Evolutionary conservation across 1,284 basidiomycete genomes (phyloP), one percentile per base, ranked within the genome.

Genomic region (Trichosporon asahii): DNA sequence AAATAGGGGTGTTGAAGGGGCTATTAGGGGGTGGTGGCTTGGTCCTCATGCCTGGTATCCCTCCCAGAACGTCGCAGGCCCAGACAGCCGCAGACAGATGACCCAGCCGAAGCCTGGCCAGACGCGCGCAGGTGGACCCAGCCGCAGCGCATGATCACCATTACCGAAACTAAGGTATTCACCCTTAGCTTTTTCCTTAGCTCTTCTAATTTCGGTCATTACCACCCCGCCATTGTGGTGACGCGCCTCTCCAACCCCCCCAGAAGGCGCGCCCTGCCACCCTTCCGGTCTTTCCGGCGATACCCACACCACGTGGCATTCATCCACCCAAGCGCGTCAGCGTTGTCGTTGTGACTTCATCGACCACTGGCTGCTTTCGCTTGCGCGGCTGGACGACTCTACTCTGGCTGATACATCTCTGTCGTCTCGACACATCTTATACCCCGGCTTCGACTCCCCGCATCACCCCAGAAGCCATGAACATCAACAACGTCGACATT

Each of bases 401-500:
- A 61, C 57, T n/a, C 27, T 61, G 57, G 57, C 29, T 31, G 57
- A 29, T 33, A 25, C 5, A 21, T 23, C 23, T 44, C 21, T n/a
- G n/a, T 25, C 63, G 31, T 25, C 21, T 27, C 35, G 63, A 64
- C 63, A 44, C 25, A 33, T n/a, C 31, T n/a, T 27, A 61, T 40
- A 25, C 49, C 65, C n/a, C 66, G 27, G 31, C 31, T 66, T 44
- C 35, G 23, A 29, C 23, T 37, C 23, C 23, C 5, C 31, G 21
- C 12, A 11, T n/a, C 35, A 29, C 15, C 27, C 49, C 46, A 29
- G 8, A 55, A 73, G 77, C 35, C 69, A 82, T 82, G 80, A 77
- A 77, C 74, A 83, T 82, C 72, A 77, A 79, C 73, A 73, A 74
- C 11, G 82, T 84, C 63, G 79, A 82, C 68, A 82, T 85, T 66